A percentile compares a stretch with the other conserved stretches of the same genome.
Conservation (phyloP, 1,284 basidiomycete species). For the Ganoderma multipileum region DNA sequence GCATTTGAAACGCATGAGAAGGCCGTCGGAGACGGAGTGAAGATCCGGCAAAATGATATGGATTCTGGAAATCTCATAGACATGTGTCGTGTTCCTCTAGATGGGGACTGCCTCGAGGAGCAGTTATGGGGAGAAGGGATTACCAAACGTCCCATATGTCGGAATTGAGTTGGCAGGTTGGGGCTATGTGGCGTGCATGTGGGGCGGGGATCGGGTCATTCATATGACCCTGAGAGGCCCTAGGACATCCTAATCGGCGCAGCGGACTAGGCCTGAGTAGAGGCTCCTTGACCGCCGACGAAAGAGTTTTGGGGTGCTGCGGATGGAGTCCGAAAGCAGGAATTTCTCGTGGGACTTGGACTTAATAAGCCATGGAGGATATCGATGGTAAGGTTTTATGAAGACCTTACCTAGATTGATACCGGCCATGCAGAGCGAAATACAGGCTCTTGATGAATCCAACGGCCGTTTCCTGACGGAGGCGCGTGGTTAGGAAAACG, state of each 20-base stretch:
- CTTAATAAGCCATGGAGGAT: background rate
- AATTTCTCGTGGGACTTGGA: background rate
- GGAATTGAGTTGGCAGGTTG: background rate
- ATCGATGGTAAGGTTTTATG: background rate
- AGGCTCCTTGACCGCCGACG: background rate
- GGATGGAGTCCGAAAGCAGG: background rate
- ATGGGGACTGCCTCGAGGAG: background rate
- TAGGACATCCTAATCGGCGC: background rate
- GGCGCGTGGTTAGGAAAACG: background rate
- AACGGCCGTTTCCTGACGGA: background rate
- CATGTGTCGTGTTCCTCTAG: background rate
- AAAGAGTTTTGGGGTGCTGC: background rate
- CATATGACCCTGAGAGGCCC: background rate
- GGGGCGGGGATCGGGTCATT: background rate
- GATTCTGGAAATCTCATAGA: background rate
- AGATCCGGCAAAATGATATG: background rate
- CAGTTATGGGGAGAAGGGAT: background rate
- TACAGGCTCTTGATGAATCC: background rate
- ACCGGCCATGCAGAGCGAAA: background rate
- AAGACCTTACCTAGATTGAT: background rate
- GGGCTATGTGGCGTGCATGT: background rate
- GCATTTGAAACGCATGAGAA: background rate
- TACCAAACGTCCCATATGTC: background rate
- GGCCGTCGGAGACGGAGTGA: background rate
- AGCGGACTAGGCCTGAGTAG: background rate